Evolutionary conservation across 805 yeast genomes (phyloP), one percentile per base, ranked within the genome.

Genomic region (Myxozyma neglecta): DNA sequence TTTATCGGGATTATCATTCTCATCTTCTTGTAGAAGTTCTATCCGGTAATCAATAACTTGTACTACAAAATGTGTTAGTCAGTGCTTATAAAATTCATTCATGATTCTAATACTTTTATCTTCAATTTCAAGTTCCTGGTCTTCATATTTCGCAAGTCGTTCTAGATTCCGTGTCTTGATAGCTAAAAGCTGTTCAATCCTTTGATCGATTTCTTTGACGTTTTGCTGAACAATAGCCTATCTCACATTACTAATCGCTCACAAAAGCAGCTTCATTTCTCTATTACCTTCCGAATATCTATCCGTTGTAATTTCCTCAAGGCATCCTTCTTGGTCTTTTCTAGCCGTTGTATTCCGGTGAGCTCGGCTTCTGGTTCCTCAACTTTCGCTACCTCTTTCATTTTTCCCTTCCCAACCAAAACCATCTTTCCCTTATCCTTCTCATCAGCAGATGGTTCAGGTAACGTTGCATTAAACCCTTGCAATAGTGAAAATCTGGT

Each of bases 381-480:
- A 35, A 24, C 48, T 37, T 48, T 39, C 34, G 35, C 24, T 39
- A 53, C 36, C 54, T 56, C 44, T 42, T 48, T 35, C 13, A 51
- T 16, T 42, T n/a, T 59, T n/a, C 50, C 44, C 42, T 44, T 51
- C 35, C 45, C 46, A 54, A 46, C 40, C 47, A 20, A 11, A 10
- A 37, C 52, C 29, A 37, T 42, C 14, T 47, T 55, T n/a, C 24
- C 50, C 29, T 42, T 35, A 6, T 35, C 51, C 39, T 24, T 20
- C 48, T 42, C 56, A 8, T 46, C 60, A 2, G 49, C 42, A 13
- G 43, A 16, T 1, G 52, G 53, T 13, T 62, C 66, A 1, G 67
- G 67, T 48, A 62, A 16, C 0, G 83, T 76, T 3, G 90, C 89
- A 68, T 79, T 79, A 70, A 88, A 86, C 1, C 92, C 91, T 72